Evolutionary conservation across 169 alveolate species (phyloP).

Genomic region (Cyclospora cayetanensis): DNA sequence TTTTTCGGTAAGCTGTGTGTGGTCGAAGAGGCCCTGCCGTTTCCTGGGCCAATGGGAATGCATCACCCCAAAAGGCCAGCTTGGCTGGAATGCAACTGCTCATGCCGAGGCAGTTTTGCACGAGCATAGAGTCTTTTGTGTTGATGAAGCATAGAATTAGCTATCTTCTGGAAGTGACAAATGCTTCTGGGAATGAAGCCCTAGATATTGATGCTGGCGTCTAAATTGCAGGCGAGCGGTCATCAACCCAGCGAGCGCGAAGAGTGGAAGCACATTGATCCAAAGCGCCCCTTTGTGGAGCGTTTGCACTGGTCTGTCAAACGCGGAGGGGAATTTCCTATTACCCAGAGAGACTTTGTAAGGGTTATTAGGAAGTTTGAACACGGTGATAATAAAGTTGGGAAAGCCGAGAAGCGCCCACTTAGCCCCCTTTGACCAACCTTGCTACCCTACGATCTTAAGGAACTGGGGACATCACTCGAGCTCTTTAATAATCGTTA

Average conservation of each 20-base stretch:
- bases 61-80: neutral
- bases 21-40: neutral
- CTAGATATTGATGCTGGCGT: neutral
- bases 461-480: no score
- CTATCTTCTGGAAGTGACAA: neutral
- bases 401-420: no score
- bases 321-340: neutral
- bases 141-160: neutral
- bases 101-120: neutral
- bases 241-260: neutral
- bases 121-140: neutral
- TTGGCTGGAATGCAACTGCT: neutral
- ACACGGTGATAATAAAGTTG: neutral
- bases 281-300: neutral
- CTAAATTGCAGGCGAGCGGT: neutral
- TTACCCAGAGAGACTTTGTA: neutral
- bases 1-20: constrained; percentile 34
- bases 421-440: no score
- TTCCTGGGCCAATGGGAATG: neutral
- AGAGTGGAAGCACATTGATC: neutral
- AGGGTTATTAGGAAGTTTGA: neutral
- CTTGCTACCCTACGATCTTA: no score
- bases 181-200: neutral
- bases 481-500: no score
- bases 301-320: neutral